Evolutionary conservation across 805 yeast genomes (phyloP).

Genomic region (Wickerhamiella domercqiae): DNA sequence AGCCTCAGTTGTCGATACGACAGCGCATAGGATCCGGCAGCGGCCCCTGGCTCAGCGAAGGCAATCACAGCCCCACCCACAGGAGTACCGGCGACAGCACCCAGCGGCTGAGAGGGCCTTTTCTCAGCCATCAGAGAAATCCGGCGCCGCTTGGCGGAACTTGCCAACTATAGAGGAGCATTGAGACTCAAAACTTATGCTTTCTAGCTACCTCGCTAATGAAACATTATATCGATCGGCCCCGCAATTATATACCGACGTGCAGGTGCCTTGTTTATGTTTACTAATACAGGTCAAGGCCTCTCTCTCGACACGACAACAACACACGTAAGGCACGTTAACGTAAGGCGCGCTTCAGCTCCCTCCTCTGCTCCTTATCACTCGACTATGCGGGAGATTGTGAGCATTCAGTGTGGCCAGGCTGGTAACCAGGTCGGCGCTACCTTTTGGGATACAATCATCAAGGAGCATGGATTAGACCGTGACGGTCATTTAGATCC

Average conservation of each 20-base stretch:
- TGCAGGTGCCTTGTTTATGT: not conserved
- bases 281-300: not conserved
- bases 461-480: constrained; percentile 25
- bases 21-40: too few relatives aligned
- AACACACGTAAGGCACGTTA: not conserved
- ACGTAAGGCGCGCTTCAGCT: too few relatives aligned
- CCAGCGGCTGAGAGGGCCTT: too few relatives aligned
- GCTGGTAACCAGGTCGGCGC: constrained; percentile 31
- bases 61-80: too few relatives aligned
- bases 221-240: not conserved
- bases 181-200: too few relatives aligned
- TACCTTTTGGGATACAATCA: constrained; percentile 28
- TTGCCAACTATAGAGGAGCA: too few relatives aligned
- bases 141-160: too few relatives aligned
- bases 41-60: too few relatives aligned
- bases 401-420: constrained; percentile 31
- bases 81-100: too few relatives aligned
- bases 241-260: not conserved
- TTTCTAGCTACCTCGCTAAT: not conserved
- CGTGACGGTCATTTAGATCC: constrained; percentile 21
- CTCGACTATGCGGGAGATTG: constrained; percentile 28
- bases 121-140: too few relatives aligned
- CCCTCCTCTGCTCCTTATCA: too few relatives aligned
- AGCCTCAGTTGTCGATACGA: too few relatives aligned
- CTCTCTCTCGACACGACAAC: not conserved